A percentile compares a stretch with the other conserved stretches of the same genome.
Evolutionary conservation across 2,329 filamentous ascomycete species (phyloP).

Genomic region (Aaosphaeria arxii): DNA sequence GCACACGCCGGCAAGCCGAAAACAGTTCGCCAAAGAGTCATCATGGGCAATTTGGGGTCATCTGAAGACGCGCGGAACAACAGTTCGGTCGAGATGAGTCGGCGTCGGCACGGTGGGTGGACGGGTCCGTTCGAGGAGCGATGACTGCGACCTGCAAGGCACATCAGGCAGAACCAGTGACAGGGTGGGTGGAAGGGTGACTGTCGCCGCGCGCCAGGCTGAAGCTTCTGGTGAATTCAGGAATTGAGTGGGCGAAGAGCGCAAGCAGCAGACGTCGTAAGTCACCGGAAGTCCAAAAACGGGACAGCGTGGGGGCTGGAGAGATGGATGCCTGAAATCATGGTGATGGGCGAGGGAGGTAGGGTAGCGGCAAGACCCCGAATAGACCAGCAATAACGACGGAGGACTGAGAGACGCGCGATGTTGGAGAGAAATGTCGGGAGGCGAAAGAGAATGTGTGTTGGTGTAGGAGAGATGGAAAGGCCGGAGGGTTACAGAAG

Average conservation of each 20-base stretch:
- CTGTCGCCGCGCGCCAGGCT: constrained; percentile 16
- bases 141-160: constrained; percentile 27
- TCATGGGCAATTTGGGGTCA: constrained; percentile 7
- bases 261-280: not conserved
- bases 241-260: constrained; percentile 11
- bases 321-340: constrained; percentile 14
- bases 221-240: constrained; percentile 11
- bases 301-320: constrained; percentile 22
- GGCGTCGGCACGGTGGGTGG: constrained; percentile 7
- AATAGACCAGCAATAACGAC: not conserved
- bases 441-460: no score
- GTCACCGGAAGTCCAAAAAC: constrained; percentile 22
- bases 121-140: constrained; percentile 6
- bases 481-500: not conserved
- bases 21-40: constrained; percentile 21
- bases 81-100: constrained; percentile 10
- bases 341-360: constrained; percentile 3
- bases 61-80: constrained; percentile 9
- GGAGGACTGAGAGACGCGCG: not conserved
- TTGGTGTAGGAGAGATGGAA: not conserved
- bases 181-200: constrained; percentile 7
- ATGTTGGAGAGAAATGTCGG: not conserved
- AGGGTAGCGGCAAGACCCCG: not conserved
- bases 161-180: constrained; percentile 21
- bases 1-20: constrained; percentile 4